Base-by-base conservation (phyloP, 2,329 filamentous ascomycete genomes). In the Pseudocercospora vitis region DNA sequence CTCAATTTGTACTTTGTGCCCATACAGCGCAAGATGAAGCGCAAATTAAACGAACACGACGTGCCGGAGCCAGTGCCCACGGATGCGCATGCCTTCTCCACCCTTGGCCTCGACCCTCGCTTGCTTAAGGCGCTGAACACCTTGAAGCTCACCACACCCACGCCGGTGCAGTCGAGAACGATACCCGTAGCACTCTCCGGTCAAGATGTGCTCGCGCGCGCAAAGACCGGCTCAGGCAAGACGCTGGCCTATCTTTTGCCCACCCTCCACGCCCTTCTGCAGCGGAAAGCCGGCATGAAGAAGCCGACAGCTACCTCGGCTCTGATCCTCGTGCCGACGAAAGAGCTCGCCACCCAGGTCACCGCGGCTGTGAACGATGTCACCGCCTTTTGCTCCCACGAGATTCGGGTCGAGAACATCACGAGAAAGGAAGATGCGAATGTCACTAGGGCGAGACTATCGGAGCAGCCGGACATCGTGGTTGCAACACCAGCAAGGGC, bases 201-300 rank as follows among this genome's bases (percentile, higher is more conserved):
- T 9, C 86, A 89, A 67, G 91, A 97, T 78, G 85, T 99, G 44
- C 78, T 97, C 32, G 91, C 91, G 50, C 91, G 92, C 68, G 90
- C 92, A 31, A 95, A 92, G 72, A 97, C 94, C 4, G 94, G 94
- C 9, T 96, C 91, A 3, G 94, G 94, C 63, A 99, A 99, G 79
- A 99, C 94, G 8, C 90, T 90, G n/a, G 92, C 94, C 46, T 97
- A 97, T 70, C 77, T 96, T 5, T 79, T 99, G 35, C 94, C 94
- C 1, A 81, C 96, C n/a, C 74, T 99, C 12, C 88, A 96, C 63
- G 82, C 83, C 29, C 88, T 96, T 57, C 75, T 99, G 52, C 88
- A 87, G 68, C 83, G 83, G 61, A 96, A 96, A 73, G 74, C 81
- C 64, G 77, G 81, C 50, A 68, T 78, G 1, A 74, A 80, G 39